Conservation (phyloP, 306 rosid species). For the Oxytropis ochrocephala region DNA sequence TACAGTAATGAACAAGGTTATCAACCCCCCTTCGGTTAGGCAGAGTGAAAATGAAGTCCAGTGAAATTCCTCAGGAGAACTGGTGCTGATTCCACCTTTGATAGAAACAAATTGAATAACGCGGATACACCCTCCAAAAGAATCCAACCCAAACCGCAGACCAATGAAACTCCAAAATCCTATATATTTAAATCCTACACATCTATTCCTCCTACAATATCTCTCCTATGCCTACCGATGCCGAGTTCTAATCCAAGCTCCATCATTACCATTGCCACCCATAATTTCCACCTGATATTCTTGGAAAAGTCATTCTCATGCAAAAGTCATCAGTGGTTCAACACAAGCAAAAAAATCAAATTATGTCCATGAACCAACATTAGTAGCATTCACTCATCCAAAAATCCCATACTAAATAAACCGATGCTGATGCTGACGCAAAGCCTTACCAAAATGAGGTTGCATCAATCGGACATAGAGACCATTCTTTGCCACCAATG, state of each 20-base stretch:
- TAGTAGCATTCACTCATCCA: slow-evolving; percentile 20
- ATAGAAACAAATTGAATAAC: slow-evolving; percentile 57
- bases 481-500: slow-evolving; percentile 84
- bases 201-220: slow-evolving; percentile 42
- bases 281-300: slow-evolving; percentile 27
- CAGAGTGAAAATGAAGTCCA: slow-evolving; percentile 36
- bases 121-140: slow-evolving; percentile 68
- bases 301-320: slow-evolving; percentile 25
- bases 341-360: slow-evolving; percentile 33
- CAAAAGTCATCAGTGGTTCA: slow-evolving; percentile 24
- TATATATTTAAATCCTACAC: slow-evolving; percentile 54
- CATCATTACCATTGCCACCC: slow-evolving; percentile 22
- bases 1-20: slow-evolving; percentile 40
- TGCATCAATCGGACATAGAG: slow-evolving; percentile 93
- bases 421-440: slow-evolving; percentile 93
- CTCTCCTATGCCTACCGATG: slow-evolving; percentile 42
- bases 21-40: slow-evolving; percentile 29
- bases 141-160: slow-evolving; percentile 52
- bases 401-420: slow-evolving; percentile 41
- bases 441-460: slow-evolving; percentile 92
- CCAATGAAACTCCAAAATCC: slow-evolving; percentile 56
- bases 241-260: slow-evolving; percentile 23
- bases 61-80: slow-evolving; percentile 40
- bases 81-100: slow-evolving; percentile 47
- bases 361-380: slow-evolving; percentile 28